phyloP scores from a whole-genome alignment of 306 rosid species.

The Leucaena leucocephala region DNA sequence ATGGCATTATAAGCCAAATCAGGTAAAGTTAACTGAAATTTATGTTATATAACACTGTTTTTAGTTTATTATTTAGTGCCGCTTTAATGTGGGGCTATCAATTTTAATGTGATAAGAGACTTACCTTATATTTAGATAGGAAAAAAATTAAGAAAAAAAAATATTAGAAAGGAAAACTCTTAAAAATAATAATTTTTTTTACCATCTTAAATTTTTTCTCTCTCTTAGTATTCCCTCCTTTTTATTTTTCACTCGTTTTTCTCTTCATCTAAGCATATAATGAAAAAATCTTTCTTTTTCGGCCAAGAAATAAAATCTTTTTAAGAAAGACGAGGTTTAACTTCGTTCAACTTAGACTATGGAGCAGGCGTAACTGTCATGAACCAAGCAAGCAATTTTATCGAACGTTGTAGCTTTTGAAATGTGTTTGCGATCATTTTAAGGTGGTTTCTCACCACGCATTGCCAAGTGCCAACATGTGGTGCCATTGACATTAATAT shows the following conservation, averaged over 20 bases:
- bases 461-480: background rate
- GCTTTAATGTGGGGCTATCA: background rate
- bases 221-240: no score
- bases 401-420: background rate
- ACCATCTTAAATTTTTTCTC: no score
- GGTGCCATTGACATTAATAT: background rate
- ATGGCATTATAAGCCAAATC: constrained; percentile 37
- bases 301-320: background rate
- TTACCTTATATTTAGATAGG: no score
- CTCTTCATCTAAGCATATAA: no score
- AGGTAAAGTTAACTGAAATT: background rate
- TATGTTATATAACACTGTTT: background rate
- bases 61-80: background rate
- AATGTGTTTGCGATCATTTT: background rate
- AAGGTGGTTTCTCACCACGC: constrained; percentile 7
- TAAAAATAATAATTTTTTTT: no score
- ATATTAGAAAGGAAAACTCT: no score
- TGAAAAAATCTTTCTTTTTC: no score
- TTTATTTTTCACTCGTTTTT: no score
- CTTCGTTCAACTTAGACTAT: background rate
- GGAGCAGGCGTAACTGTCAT: background rate
- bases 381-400: background rate
- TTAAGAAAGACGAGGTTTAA: background rate
- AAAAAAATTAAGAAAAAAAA: no score
- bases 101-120: background rate